A percentile compares a stretch with the other conserved stretches of the same genome.
These are phyloP conservation scores for Myrica gale DNA, from an alignment of 306 rosid genomes.

Conservation along the genomic window DNA sequence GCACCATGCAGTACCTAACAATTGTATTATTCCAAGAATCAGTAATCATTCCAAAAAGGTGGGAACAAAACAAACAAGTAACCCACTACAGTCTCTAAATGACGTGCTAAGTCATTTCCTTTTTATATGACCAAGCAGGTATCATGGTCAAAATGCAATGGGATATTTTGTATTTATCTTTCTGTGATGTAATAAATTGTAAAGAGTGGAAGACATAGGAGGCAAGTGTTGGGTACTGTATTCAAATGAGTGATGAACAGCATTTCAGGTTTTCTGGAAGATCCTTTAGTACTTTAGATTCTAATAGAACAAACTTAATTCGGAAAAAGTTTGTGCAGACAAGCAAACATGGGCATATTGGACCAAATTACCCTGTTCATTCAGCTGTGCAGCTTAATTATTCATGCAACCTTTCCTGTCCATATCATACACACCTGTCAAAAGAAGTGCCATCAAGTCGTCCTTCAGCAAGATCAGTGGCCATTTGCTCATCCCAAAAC, in stretches of 20 bases:
- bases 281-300: neutral
- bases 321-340: neutral
- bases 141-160: neutral
- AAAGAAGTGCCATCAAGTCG: slow-evolving; percentile 79
- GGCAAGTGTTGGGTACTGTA: neutral
- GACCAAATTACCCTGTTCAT: neutral
- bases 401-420: neutral
- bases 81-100: neutral
- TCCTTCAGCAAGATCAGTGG: slow-evolving; percentile 77
- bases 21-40: slow-evolving; percentile 21
- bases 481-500: slow-evolving; percentile 98
- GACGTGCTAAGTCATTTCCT: neutral
- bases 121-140: neutral
- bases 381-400: neutral
- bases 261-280: neutral
- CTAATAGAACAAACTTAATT: neutral
- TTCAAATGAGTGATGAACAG: neutral
- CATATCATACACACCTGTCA: slow-evolving; percentile 66
- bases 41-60: slow-evolving; percentile 22
- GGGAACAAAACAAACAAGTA: neutral
- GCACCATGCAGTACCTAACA: slow-evolving; percentile 94
- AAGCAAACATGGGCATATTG: neutral
- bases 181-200: neutral
- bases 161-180: neutral
- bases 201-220: neutral